Evolutionary conservation across 306 rosid species (phyloP), one percentile per base, ranked within the genome.

Genomic region (Pyrus pyrifolia): DNA sequence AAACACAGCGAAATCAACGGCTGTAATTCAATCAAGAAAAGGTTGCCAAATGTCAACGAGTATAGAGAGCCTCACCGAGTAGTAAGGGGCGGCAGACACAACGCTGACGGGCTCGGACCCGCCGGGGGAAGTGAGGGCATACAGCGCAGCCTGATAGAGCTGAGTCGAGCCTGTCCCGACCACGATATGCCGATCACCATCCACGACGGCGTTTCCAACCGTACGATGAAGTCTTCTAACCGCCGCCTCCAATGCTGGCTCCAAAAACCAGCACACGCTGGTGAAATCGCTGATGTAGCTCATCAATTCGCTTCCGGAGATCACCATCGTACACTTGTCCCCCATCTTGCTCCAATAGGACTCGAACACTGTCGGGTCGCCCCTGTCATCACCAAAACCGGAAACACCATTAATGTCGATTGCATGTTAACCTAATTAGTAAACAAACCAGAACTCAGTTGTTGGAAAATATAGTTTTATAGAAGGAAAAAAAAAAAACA

Each of bases 111-210:
- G 91, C 5, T 66, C 30, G 11, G 89, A 14, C 6, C 79, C 25
- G 6, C 76, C 42, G 0, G 86, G 73, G 53, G 89, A 13, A 49
- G 89, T 78, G 74, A 90, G 93, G 69, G 97, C 97, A 40, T 76
- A 88, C 14, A 94, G 45, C 11, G 85, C 73, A 55, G 96, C 96
- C 18, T 86, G 93, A 38, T 75, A 92, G 53, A 92, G 88, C 68
- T 94, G 97, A 2, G 98, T 85, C 6, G 97, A 78, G 7, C 96
- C 97, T 3, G 81, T 92, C 4, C 98, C 98, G 6, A 89, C 80
- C 11, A 94, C 96, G 5, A 92, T 30, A 65, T 90, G 27, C 9
- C 63, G 83, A 4, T 75, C 87, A 60, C 66, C 66, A 0, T 89
- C 74, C 0, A 84, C 85, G 13, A 77, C 88, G 0, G 91, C 98